Base-by-base conservation (phyloP, 2,329 filamentous ascomycete genomes). In the Paracorniculantispora psalliotae region DNA sequence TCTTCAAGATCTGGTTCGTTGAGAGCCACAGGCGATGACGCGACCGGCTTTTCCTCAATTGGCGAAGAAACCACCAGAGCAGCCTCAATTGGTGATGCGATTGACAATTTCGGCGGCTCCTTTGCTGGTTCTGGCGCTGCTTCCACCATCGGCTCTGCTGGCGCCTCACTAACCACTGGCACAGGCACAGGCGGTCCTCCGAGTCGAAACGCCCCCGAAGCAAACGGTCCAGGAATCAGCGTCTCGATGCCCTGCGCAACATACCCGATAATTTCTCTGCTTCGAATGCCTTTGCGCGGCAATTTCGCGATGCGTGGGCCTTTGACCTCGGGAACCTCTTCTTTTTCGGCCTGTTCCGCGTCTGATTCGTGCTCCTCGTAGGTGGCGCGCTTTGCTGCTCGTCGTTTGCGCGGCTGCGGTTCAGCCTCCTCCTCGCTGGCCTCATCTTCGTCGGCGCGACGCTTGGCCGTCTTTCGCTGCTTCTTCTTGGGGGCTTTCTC, bases 181-280 rank as follows among this genome's bases (percentile, higher is more conserved):
- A 44, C 25, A 6, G 56, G 26, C 47, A 35, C 56, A 21, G 56
- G 48, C 15, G 47, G 56, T 5, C 50, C 47, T 4, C 58, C 58
- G 4, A 57, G 37, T 21, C 58, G 60, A 49, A 64, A 57, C 7
- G 61, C 59, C 1, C 62, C 60, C 51, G 54, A 61, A 1, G 64
- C 61, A 41, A 65, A 66, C 13, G 66, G 63, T 2, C 60, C 52
- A 17, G 62, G 54, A 25, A 64, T 57, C 2, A 59, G 21, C 7
- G 59, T 60, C 3, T 63, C 62, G 10, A 64, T 64, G 13, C 52
- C 35, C 2, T 65, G 64, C 21, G 67, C 48, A 9, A 67, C 54
- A 48, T 74, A 76, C 3, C 78, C 78, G 53, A 80, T 70, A n/a
- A 80, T 72, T 59, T 80, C 78, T 61, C 68, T 77, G 65, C 78